Base-by-base conservation (phyloP, 129 eudicot genomes). In the Apium graveolens region DNA sequence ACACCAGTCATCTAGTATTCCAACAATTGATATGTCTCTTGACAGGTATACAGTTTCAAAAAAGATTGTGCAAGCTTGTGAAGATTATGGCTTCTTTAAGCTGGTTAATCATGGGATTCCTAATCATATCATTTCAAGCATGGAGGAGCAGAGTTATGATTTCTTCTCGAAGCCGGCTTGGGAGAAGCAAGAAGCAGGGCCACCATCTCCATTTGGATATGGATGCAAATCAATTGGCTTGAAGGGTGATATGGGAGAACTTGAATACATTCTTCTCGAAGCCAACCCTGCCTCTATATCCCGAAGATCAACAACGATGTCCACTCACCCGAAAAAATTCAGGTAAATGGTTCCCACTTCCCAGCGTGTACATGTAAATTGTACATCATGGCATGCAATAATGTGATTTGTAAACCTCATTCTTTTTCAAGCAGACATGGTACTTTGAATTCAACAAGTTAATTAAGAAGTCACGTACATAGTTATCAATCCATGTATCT, bases 161-260 rank as follows among this genome's bases (percentile, higher is more conserved):
- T 95, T 95, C 35, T 95, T 95, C 79, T 71, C 86, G 0, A 84
- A 81, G 57, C 87, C 97, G 5, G 60, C 87, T 3, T n/a, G 76
- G 1, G 84, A 87, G 34, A 94, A 91, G 79, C 83, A 84, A 24
- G 72, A 78, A 74, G 88, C 93, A 38, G 90, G 88, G 39, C 93
- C 97, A 0, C 85, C 93, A 12, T 78, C 76, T 39, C 98, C 98
- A 0, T 91, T 88, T 24, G 98, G 98, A 16, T 95, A 95, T 41
- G 98, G 98, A 5, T 86, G 86, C 76, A 80, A 90, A 41, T 90
- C 89, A 70, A 95, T 95, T 35, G 98, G 98, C 11, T 84, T 68
- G 74, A 89, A 95, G 75, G 98, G 98, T 3, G 97, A 95, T 32
- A 86, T 78, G 57, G 98, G 97, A 6, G 97, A 95, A 73, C 91